Base-by-base conservation (phyloP, 2,329 filamentous ascomycete species). In the Pseudogymnoascus sp. region DNA sequence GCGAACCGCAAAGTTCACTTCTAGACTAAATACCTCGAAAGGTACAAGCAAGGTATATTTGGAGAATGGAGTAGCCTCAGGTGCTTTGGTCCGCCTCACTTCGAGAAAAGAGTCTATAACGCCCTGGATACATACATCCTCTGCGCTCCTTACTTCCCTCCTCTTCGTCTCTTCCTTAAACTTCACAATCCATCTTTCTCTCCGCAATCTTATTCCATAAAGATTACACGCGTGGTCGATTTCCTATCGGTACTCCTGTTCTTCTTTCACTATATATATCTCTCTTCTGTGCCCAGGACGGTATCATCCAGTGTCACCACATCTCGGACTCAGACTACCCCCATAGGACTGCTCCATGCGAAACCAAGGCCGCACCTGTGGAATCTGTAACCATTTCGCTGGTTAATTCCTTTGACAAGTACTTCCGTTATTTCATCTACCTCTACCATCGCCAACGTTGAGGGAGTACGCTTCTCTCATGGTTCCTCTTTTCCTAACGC, bases 111-210 rank as follows among this genome's bases (percentile, higher is more conserved):
- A 31, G 25, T 25, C 44, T 2, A 48, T n/a, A 36, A 48, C 42
- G 10, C 42, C 25, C 42, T 9, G 13, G 61, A 63, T 62, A 61
- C 62, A 65, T 63, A 65, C 58, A 36, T 64, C 63, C 59, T 63
- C 51, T 61, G 39, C 27, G 25, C 39, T 17, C 38, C 12, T 25
- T 35, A 42, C 41, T 27, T 38, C 51, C 44, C 62, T 55, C 60
- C 25, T n/a, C 48, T 63, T 44, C 15, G 51, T 38, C 58, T 36
- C 59, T 65, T 62, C 63, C 63, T 63, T 63, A 61, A 33, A 35
- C 55, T 25, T 63, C 63, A 36, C 64, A 61, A 21, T 65, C 58
- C 59, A 25, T 61, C 58, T 61, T 61, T 39, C 64, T 61, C 36
- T 41, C 51, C 27, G 6, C 36, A 31, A 41, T 42, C 31, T 31